Conservation (phyloP, 1,139 yeast species). For the Magnusiomyces clavatus region DNA sequence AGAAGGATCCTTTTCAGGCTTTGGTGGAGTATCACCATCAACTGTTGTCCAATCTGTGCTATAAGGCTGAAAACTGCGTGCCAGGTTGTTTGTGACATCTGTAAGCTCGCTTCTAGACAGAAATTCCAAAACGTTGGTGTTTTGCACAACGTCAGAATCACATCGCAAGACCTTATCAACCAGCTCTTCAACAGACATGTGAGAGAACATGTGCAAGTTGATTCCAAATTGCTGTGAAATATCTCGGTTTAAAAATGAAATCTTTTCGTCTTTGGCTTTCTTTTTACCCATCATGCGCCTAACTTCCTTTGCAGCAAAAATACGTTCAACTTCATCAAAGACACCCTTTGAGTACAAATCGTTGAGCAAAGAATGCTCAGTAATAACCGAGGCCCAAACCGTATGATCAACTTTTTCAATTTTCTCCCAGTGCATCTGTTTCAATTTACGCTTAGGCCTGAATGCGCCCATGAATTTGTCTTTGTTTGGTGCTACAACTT, state of each 20-base stretch:
- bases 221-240: conserved; percentile 89
- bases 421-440: conserved; percentile 95
- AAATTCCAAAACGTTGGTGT: conserved; percentile 71
- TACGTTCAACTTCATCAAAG: conserved; percentile 64
- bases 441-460: conserved; percentile 59
- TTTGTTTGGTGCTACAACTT: conserved; percentile 18
- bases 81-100: conserved; percentile 60
- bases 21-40: conserved; percentile 25
- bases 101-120: conserved; percentile 64
- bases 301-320: conserved; percentile 61
- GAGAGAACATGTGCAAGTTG: conserved; percentile 73
- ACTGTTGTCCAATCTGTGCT: conserved; percentile 42
- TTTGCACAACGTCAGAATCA: conserved; percentile 59
- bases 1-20: conserved; percentile 50
- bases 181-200: conserved; percentile 52
- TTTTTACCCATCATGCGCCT: conserved; percentile 33
- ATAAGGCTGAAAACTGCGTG: conserved; percentile 67
- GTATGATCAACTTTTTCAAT: conserved; percentile 60
- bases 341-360: conserved; percentile 63
- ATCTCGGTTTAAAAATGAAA: conserved; percentile 68
- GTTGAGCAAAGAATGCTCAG: conserved; percentile 42
- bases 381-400: conserved; percentile 62
- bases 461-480: conserved; percentile 20
- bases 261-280: conserved; percentile 37
- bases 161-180: conserved; percentile 63